Evolutionary conservation across 2,329 filamentous ascomycete genomes (phyloP).

Genomic region (Hysterium pulicare): DNA sequence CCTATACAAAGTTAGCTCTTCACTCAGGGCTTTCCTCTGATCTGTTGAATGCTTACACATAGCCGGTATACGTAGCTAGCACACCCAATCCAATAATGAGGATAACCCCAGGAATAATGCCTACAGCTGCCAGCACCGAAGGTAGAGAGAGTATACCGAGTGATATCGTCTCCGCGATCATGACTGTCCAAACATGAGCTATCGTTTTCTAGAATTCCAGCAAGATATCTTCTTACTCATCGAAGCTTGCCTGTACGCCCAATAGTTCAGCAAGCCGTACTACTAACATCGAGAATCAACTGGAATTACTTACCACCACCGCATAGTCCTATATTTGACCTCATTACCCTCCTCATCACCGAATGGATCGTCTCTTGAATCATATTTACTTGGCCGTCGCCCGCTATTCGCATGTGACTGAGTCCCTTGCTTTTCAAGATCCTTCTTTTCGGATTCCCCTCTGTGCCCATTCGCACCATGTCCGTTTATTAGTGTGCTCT

Average conservation of each 20-base stretch:
- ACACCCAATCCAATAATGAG: slow-evolving; percentile 52
- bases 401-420: neutral
- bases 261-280: slow-evolving; percentile 4
- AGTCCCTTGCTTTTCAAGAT: neutral
- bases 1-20: neutral
- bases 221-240: slow-evolving; percentile 40
- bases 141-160: slow-evolving; percentile 55
- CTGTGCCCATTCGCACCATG: too few species aligned
- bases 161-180: slow-evolving; percentile 57
- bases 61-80: slow-evolving; percentile 57
- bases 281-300: neutral
- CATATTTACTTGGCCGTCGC: neutral
- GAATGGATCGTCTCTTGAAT: slow-evolving; percentile 22
- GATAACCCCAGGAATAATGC: slow-evolving; percentile 53
- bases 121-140: slow-evolving; percentile 48
- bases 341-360: slow-evolving; percentile 29
- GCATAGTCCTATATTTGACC: slow-evolving; percentile 50
- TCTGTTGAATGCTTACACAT: slow-evolving; percentile 35
- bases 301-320: slow-evolving; percentile 40
- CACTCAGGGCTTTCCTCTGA: neutral
- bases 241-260: slow-evolving; percentile 11
- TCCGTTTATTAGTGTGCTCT: neutral
- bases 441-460: neutral
- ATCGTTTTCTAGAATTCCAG: neutral
- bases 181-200: slow-evolving; percentile 33